Base-by-base conservation (phyloP, 805 yeast species). In the Cyberlindnera petersonii region DNA sequence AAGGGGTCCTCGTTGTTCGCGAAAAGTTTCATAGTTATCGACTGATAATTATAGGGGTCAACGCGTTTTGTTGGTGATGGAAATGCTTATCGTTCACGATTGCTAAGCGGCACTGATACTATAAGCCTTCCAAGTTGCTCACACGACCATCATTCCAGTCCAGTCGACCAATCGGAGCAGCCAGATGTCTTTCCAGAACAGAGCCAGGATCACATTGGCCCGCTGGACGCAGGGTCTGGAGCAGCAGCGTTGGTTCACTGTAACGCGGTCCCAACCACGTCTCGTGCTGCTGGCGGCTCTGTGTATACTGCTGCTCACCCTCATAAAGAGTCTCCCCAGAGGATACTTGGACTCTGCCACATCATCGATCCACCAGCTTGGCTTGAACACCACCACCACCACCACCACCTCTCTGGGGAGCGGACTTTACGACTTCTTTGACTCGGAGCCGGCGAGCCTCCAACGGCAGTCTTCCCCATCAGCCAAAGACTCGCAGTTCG, bases 401-500 rank as follows among this genome's bases (percentile, higher is more conserved):
- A n/a, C n/a, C n/a, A n/a, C n/a, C n/a, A n/a, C n/a, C n/a, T n/a
- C n/a, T n/a, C n/a, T n/a, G n/a, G n/a, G n/a, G n/a, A n/a, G n/a
- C n/a, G 26, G 33, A 6, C 24, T 32, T 5, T 37, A 37, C n/a
- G 39, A 33, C 21, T 19, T 36, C 26, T 21, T 36, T 20, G 32
- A 24, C 24, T 24, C 28, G 4, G 46, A 27, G 26, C n/a, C n/a
- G 39, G 26, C 9, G 22, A 31, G 20, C 13, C n/a, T 6, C 16
- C 11, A 14, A 19, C 16, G 9, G 24, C 22, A 24, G 13, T 5
- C 19, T 3, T 9, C 15, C 7, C 6, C 27, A 7, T 5, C 13
- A 9, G 26, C 5, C 24, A 20, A 31, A 17, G 35, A 20, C 32
- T 9, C 36, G 18, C 33, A 40, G 26, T 45, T 43, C 24, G 40